A percentile compares a stretch with the other conserved stretches of the same genome.
Conservation (phyloP, 208 protist species). For the Phytomonas francai region DNA sequence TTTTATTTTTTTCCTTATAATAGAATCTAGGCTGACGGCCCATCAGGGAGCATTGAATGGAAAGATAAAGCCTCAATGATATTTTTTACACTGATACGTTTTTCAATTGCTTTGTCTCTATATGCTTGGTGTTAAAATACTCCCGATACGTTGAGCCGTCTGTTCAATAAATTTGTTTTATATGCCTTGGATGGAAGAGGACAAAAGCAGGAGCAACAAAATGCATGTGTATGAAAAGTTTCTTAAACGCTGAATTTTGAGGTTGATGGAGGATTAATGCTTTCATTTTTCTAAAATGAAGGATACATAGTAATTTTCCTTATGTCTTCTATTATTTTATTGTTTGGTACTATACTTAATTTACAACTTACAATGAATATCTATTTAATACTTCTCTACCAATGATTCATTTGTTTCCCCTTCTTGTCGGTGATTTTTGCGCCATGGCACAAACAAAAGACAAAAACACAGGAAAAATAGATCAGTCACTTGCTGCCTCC, state of each 20-base stretch:
- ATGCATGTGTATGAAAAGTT: not conserved
- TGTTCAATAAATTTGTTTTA: not conserved
- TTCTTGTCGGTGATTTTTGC: constrained; percentile 6
- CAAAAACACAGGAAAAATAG: not conserved
- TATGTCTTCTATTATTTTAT: not conserved
- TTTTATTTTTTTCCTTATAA: not conserved
- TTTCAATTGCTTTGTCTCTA: not conserved
- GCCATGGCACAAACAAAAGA: not conserved
- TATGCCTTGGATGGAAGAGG: not conserved
- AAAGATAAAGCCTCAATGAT: not conserved
- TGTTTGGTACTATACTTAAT: not conserved
- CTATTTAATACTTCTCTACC: not conserved
- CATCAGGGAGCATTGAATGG: not conserved
- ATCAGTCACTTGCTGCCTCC: not conserved
- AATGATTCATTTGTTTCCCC: constrained; percentile 5
- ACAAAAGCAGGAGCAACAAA: not conserved
- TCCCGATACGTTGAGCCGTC: not conserved
- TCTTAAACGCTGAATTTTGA: not conserved
- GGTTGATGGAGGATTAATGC: not conserved
- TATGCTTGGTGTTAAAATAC: not conserved
- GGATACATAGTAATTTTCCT: not conserved
- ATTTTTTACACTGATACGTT: not conserved
- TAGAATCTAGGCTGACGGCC: not conserved
- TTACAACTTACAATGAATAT: not conserved
- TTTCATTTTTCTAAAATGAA: not conserved